phyloP scores from a whole-genome alignment of 2,329 filamentous ascomycete species.

The Tolypocladium cylindrosporum region DNA sequence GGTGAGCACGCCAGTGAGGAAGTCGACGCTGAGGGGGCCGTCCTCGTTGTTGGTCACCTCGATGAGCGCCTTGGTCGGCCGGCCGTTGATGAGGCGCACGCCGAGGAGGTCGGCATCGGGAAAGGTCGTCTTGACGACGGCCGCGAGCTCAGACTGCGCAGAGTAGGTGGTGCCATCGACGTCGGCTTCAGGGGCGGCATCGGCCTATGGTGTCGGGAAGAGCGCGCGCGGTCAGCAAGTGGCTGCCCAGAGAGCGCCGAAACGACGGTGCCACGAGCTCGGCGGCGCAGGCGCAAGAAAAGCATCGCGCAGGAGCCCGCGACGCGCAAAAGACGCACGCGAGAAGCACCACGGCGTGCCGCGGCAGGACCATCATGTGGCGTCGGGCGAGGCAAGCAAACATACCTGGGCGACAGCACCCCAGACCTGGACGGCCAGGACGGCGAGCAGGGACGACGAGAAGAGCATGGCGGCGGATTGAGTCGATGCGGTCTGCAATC shows the following conservation, averaged over 20 bases:
- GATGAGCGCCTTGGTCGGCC: constrained; percentile 71
- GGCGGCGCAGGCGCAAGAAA: not conserved
- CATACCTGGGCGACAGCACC: constrained; percentile 55
- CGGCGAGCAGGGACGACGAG: constrained; percentile 60
- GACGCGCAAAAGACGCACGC: not conserved
- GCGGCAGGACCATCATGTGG: not conserved
- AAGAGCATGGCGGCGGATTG: constrained; percentile 51
- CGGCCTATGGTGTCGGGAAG: constrained; percentile 1
- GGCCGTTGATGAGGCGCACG: constrained; percentile 90
- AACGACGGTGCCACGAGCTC: not conserved
- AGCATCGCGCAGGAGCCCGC: not conserved
- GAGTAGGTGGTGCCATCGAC: not conserved
- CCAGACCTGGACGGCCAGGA: constrained; percentile 60
- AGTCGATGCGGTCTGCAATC: not conserved
- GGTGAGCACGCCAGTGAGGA: constrained; percentile 67
- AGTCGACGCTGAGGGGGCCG: constrained; percentile 60
- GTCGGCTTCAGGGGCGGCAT: constrained; percentile 3
- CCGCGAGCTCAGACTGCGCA: constrained; percentile 16
- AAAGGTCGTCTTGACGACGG: constrained; percentile 55
- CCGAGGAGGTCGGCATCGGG: constrained; percentile 76
- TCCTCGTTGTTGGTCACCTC: constrained; percentile 79
- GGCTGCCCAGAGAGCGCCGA: not conserved
- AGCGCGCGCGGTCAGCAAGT: not conserved
- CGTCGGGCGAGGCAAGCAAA: constrained; percentile 10
- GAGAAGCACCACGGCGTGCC: not conserved